Evolutionary conservation across 2,329 filamentous ascomycete genomes (phyloP).

Genomic region (Fusarium secorum): DNA sequence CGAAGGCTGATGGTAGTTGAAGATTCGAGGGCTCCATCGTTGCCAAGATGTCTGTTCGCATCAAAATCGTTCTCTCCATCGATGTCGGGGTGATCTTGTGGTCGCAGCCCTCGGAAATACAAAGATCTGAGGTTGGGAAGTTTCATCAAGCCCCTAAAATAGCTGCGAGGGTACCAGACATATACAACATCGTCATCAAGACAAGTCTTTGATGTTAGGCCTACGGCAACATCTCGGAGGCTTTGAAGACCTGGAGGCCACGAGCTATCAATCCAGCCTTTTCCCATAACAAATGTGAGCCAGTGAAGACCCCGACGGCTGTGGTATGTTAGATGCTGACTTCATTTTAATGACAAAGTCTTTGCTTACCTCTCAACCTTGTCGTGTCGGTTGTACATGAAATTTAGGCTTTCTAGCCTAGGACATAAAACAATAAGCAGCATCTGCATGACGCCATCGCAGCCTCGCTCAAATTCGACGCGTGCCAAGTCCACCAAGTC

Average conservation of each 20-base stretch:
- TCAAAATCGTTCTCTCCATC: accelerated
- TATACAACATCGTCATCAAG: not conserved
- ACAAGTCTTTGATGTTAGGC: not conserved
- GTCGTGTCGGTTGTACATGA: not conserved
- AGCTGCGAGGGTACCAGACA: not conserved
- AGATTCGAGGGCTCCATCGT: not conserved
- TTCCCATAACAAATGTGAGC: not conserved
- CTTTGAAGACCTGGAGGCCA: not conserved
- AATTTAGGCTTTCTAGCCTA: not conserved
- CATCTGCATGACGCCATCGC: not conserved
- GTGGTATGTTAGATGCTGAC: not conserved
- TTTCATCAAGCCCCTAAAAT: not conserved
- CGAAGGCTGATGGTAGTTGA: not conserved
- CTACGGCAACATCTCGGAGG: not conserved
- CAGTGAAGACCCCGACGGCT: not conserved
- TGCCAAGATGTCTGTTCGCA: not conserved
- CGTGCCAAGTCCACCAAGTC: not conserved
- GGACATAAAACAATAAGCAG: not conserved
- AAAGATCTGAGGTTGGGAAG: not conserved
- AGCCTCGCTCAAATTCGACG: not conserved
- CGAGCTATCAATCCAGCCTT: not conserved
- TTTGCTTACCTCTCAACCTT: not conserved
- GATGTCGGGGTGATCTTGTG: not conserved
- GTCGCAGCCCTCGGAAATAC: accelerated
- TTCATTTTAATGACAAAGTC: accelerated